Conservation (phyloP, 129 eudicot species). For the Glebionis coronaria region DNA sequence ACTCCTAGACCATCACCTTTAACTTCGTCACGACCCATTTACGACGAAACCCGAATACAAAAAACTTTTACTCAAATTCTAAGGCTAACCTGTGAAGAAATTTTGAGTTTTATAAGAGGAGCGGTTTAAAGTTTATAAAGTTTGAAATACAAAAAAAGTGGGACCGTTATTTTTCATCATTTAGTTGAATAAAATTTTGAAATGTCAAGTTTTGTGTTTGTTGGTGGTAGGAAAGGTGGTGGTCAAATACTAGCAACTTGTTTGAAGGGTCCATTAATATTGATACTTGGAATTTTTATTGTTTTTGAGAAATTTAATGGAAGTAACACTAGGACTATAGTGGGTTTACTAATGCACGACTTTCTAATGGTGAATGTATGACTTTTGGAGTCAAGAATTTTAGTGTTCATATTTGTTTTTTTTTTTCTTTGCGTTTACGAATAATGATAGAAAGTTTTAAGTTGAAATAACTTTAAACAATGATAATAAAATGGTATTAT, state of each 20-base stretch:
- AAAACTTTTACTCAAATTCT: slow-evolving; percentile 7
- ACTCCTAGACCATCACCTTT: slow-evolving; percentile 15
- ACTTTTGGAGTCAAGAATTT: neutral
- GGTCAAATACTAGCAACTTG: slow-evolving; percentile 16
- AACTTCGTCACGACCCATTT: slow-evolving; percentile 20
- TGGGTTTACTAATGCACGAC: neutral
- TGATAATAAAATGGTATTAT: too few relatives aligned
- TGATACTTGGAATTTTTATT: neutral
- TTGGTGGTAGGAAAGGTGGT: neutral
- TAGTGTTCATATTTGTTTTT: too few relatives aligned
- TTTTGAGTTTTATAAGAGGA: slow-evolving; percentile 3
- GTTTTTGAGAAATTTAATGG: slow-evolving; percentile 6
- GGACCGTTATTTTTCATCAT: slow-evolving; percentile 5
- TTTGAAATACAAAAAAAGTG: slow-evolving; percentile 11
- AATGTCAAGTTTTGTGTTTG: slow-evolving; percentile 16
- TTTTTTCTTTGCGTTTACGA: too few relatives aligned
- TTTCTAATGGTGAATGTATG: neutral
- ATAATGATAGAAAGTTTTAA: too few relatives aligned
- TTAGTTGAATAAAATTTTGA: slow-evolving; percentile 11
- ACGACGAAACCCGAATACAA: neutral
- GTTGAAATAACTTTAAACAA: too few relatives aligned
- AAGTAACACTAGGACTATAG: neutral
- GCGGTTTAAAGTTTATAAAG: neutral
- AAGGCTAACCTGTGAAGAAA: neutral
- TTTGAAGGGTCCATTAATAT: neutral